These are phyloP conservation scores for Naegleria fowleri DNA, from an alignment of 208 protist genomes.

Conservation along the genomic window DNA sequence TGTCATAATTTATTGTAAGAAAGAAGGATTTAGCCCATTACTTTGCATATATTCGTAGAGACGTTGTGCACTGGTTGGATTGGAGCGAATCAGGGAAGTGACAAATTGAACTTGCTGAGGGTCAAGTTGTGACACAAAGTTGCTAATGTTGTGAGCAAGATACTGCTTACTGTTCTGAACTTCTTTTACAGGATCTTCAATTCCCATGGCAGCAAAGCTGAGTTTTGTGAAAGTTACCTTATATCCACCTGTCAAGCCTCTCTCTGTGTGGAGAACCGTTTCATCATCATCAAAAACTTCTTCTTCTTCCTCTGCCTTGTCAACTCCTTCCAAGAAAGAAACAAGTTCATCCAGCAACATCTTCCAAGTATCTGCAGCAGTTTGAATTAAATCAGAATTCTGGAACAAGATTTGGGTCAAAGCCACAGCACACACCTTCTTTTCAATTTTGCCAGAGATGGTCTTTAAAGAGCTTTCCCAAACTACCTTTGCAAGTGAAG, in stretches of 20 bases:
- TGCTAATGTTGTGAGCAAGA: not conserved
- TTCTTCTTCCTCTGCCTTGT: not conserved
- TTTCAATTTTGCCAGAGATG: constrained; percentile 62
- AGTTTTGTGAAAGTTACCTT: constrained; percentile 15
- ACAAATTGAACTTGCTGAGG: not conserved
- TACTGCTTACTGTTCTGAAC: not conserved
- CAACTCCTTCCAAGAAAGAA: not conserved
- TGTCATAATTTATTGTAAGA: not conserved
- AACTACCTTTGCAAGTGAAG: constrained; percentile 60
- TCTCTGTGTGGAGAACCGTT: not conserved
- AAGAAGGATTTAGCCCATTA: not conserved
- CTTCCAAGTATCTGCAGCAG: not conserved
- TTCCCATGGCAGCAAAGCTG: not conserved
- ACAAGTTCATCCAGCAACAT: not conserved
- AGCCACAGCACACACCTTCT: constrained; percentile 71
- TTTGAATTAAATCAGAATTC: constrained; percentile 20
- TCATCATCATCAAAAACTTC: not conserved
- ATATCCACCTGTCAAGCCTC: not conserved
- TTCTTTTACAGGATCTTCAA: not conserved
- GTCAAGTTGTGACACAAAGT: not conserved
- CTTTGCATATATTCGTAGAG: not conserved
- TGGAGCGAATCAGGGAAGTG: not conserved
- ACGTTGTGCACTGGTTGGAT: not conserved
- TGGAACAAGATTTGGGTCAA: constrained; percentile 64
- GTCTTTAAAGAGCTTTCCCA: constrained; percentile 74